Base-by-base conservation (phyloP, 371 early-diverging fungal genomes). In the Zopfochytrium polystomum region DNA sequence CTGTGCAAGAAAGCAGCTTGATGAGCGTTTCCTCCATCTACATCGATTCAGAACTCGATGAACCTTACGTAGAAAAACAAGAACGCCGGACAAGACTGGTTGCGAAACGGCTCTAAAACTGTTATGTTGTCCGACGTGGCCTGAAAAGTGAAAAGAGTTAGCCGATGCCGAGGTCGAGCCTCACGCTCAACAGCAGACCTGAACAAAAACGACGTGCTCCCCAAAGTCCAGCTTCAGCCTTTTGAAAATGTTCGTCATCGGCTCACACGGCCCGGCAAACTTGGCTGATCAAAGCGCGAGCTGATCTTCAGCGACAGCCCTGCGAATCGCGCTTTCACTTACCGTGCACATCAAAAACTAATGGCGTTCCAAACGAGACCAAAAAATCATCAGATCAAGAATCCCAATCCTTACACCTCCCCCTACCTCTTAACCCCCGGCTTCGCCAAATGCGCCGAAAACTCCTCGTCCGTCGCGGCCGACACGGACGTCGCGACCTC, bases 261-360 rank as follows among this genome's bases (percentile, higher is more conserved):
- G 68, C 34, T 82, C 80, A 58, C 81, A 81, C 3, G 77, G 80
- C 0, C 83, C 83, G 25, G 80, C 78, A 68, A 75, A 82, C 49
- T 80, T 76, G 20, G 82, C 80, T 80, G 51, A 3, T 35, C 27
- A 18, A 42, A 49, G 26, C 29, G 45, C 18, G 20, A 20, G 48
- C 53, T 57, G 25, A 44, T 20, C 43, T 25, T n/a, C n/a, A 43
- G 20, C 29, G 11, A 34, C 51, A 38, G 25, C 6, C 1, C 49
- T 6, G 55, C 9, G 54, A 1, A 55, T 29, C 15, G 38, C 38
- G 20, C 2, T 27, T 25, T 9, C n/a, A 44, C 57, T 58, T 66
- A 75, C 75, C 60, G 60, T 68, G 75, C 2, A 67, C 70, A 62
- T 75, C 76, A 18, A 75, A 58, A 27, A 78, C 74, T 72, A 35